Base-by-base conservation (phyloP, 1,139 yeast species). In the Cylindricascospora bacillispora region DNA sequence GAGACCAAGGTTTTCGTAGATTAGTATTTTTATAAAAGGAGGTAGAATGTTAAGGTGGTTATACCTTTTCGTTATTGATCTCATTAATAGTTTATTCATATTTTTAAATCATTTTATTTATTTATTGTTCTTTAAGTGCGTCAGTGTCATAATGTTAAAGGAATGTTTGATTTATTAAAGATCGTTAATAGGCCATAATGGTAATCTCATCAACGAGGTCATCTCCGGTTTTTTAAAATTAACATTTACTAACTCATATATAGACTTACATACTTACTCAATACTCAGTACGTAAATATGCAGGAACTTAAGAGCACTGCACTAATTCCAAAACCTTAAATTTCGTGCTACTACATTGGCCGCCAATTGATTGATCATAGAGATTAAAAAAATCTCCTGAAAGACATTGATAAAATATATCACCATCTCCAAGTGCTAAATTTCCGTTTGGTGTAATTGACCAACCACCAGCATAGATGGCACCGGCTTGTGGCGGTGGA, bases 401-500 rank as follows among this genome's bases (percentile, higher is more conserved):
- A 45, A 67, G 57, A 67, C 92, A 80, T 63, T 78, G 83, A 71
- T 70, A 79, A 73, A 79, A 79, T 42, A 63, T 62, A 38, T 71
- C 67, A 34, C 57, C 54, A 58, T 64, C 62, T 62, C 89, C 92
- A 45, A 79, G 62, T 36, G 83, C 82, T 55, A 80, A 70, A 63
- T 63, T 54, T 46, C 83, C 83, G 33, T 71, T 77, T 34, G 56
- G 47, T 35, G 76, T 65, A 47, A 77, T 59, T 29, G 80, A 65
- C 92, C 92, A 80, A 44, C 92, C 92, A 37, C 73, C 81, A 52
- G 92, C 92, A 60, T 74, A 78, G 59, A 79, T 73, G 46, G 85
- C 68, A 59, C 92, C 92, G 36, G 89, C 86, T 67, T 79, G 92
- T 50, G 89, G 89, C 60, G 86, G 85, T 46, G 89, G 92, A 57